Conservation (phyloP, 441 rosid genomes). For the Capsella rubella region DNA sequence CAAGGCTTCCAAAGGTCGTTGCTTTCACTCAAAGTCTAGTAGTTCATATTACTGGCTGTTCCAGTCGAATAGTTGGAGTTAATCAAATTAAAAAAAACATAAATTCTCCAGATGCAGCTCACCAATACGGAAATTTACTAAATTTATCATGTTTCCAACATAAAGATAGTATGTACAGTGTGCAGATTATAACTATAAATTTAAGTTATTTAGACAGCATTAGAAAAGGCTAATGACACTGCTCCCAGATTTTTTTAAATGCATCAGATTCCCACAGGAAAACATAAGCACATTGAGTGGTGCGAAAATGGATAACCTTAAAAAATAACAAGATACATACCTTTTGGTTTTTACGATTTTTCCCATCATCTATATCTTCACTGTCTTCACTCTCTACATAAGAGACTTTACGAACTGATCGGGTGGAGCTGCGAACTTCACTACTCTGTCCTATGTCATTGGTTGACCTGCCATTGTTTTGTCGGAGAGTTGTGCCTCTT, state of each 20-base stretch:
- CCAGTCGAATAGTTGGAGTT: slow-evolving; percentile 22
- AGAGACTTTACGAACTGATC: slow-evolving; percentile 96
- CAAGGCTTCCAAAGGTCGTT: slow-evolving; percentile 20
- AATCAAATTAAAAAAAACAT: slow-evolving; percentile 10
- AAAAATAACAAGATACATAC: slow-evolving; percentile 49
- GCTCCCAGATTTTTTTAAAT: slow-evolving; percentile 13
- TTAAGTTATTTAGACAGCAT: slow-evolving; percentile 19
- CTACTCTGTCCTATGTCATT: slow-evolving; percentile 58
- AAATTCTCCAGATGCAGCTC: slow-evolving; percentile 21
- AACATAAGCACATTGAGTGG: slow-evolving; percentile 20
- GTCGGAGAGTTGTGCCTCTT: slow-evolving; percentile 71
- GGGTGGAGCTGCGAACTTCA: slow-evolving; percentile 90
- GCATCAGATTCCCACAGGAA: slow-evolving; percentile 4
- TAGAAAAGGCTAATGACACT: slow-evolving; percentile 22
- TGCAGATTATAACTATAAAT: slow-evolving; percentile 5
- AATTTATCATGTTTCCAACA: slow-evolving; percentile 9
- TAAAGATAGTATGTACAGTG: not conserved
- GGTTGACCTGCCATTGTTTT: slow-evolving; percentile 65
- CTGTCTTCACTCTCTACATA: slow-evolving; percentile 99
- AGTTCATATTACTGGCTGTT: slow-evolving; percentile 4
- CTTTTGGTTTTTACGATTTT: slow-evolving; percentile 74
- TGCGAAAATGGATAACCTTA: slow-evolving; percentile 1
- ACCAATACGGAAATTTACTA: not conserved
- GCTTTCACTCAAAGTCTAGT: slow-evolving; percentile 25
- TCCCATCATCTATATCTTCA: slow-evolving; percentile 90